A percentile compares a stretch with the other conserved stretches of the same genome.
Conservation (phyloP, 2,329 filamentous ascomycete species). For the Dendryphion nanum region DNA sequence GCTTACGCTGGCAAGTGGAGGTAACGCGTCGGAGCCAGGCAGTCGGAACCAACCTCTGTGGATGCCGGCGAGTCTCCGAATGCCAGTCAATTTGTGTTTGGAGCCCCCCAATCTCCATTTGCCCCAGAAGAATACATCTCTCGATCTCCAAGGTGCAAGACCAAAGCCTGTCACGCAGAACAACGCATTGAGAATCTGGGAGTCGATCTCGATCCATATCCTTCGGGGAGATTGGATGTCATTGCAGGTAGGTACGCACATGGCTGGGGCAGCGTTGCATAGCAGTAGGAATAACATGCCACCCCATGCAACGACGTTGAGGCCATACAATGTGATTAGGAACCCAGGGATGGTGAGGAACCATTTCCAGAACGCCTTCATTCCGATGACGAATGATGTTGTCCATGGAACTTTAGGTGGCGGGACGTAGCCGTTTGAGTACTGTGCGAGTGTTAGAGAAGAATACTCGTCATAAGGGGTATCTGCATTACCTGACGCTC, state of each 20-base stretch:
- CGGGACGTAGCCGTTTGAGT: slow-evolving; percentile 42
- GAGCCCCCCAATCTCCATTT: slow-evolving; percentile 58
- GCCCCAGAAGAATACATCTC: slow-evolving; percentile 73
- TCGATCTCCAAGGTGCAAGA: slow-evolving; percentile 78
- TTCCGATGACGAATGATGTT: slow-evolving; percentile 57
- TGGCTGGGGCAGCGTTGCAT: slow-evolving; percentile 69
- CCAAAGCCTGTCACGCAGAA: slow-evolving; percentile 89
- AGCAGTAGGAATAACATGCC: slow-evolving; percentile 87
- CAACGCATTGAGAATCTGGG: slow-evolving; percentile 77
- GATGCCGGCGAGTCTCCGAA: slow-evolving; percentile 70
- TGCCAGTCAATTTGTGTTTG: slow-evolving; percentile 46
- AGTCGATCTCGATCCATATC: slow-evolving; percentile 82
- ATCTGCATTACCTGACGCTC: slow-evolving; percentile 6
- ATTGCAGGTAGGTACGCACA: slow-evolving; percentile 71
- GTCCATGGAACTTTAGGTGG: slow-evolving; percentile 52
- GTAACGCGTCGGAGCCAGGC: slow-evolving; percentile 60
- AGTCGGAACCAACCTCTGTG: slow-evolving; percentile 76
- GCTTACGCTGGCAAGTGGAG: slow-evolving; percentile 20
- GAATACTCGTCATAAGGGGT: no score
- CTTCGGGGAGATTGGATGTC: slow-evolving; percentile 73
- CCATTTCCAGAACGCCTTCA: slow-evolving; percentile 68
- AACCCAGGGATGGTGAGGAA: slow-evolving; percentile 74
- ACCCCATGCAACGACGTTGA: slow-evolving; percentile 85
- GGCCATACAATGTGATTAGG: slow-evolving; percentile 72
- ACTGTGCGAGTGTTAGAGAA: no score